These are phyloP conservation scores for Monilinia aucupariae DNA, from an alignment of 2,329 filamentous ascomycete genomes.

Conservation along the genomic window DNA sequence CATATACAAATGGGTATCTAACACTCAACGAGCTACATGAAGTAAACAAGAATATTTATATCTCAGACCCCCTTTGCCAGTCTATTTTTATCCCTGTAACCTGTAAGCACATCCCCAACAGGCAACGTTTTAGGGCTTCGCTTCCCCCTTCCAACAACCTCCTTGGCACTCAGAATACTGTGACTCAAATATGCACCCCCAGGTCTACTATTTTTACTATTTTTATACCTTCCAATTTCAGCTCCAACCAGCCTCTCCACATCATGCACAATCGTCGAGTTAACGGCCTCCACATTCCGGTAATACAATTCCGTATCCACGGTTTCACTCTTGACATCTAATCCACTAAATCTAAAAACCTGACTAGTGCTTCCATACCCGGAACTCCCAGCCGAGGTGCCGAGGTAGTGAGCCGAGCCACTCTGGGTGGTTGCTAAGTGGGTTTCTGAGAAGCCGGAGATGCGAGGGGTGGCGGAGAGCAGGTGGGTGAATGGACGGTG, in stretches of 20 bases:
- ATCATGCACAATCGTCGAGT: slow-evolving; percentile 49
- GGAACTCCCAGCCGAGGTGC: slow-evolving; percentile 42
- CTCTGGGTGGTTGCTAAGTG: slow-evolving; percentile 49
- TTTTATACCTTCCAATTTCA: slow-evolving; percentile 21
- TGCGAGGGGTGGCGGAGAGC: slow-evolving; percentile 24
- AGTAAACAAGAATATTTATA: no score
- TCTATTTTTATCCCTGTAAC: no score
- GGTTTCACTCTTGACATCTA: slow-evolving; percentile 32
- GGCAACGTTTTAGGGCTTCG: slow-evolving; percentile 29
- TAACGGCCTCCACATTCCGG: slow-evolving; percentile 50
- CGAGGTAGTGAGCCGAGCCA: slow-evolving; percentile 52
- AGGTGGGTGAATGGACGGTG: slow-evolving; percentile 49
- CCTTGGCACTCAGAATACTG: slow-evolving; percentile 33
- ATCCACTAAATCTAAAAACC: slow-evolving; percentile 47
- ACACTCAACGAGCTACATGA: no score
- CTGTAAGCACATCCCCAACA: slow-evolving; percentile 21
- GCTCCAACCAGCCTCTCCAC: slow-evolving; percentile 38
- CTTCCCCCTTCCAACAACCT: slow-evolving; percentile 36
- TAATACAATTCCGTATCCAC: slow-evolving; percentile 41
- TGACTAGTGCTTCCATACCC: slow-evolving; percentile 54
- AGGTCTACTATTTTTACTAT: slow-evolving; percentile 6
- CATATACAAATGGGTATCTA: no score
- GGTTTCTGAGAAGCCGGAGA: slow-evolving; percentile 36
- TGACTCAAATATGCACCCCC: slow-evolving; percentile 17
- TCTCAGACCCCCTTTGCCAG: no score